Conservation (phyloP, 148 eudicot genomes). For the Nepenthes mirabilis region DNA sequence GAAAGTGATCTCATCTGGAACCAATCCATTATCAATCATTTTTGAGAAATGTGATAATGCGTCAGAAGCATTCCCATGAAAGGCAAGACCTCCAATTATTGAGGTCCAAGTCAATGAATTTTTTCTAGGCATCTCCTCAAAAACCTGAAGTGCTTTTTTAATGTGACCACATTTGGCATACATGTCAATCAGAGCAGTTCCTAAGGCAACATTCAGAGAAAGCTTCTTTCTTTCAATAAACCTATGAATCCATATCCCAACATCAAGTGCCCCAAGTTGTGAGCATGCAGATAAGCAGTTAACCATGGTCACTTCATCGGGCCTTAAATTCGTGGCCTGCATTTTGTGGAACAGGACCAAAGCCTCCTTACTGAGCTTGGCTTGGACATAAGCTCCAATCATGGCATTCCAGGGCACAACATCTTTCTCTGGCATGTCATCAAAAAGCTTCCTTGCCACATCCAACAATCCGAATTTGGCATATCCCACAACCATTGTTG, state of each 20-base stretch:
- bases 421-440: conserved; percentile 40
- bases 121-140: conserved; percentile 30
- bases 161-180: conserved; percentile 60
- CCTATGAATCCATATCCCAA: conserved; percentile 42
- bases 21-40: conserved; percentile 39
- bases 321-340: conserved; percentile 23
- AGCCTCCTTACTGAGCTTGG: conserved; percentile 33
- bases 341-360: conserved; percentile 39
- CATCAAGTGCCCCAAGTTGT: conserved; percentile 49
- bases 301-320: conserved; percentile 48
- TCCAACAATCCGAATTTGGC: conserved; percentile 36
- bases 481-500: conserved; percentile 44
- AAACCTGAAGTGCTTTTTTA: conserved; percentile 39
- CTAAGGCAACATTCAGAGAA: conserved; percentile 29
- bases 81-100: conserved; percentile 42
- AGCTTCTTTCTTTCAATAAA: conserved; percentile 33
- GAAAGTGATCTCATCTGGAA: conserved; percentile 48
- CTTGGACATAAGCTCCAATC: conserved; percentile 56
- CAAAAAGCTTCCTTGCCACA: conserved; percentile 31
- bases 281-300: conserved; percentile 52
- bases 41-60: conserved; percentile 29
- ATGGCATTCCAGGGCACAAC: conserved; percentile 63
- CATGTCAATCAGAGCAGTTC: conserved; percentile 59
- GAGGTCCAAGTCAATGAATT: conserved; percentile 52
- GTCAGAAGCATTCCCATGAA: conserved; percentile 41